Conservation (phyloP, 2,329 filamentous ascomycete species). For the Alternaria hordeiaustralica region DNA sequence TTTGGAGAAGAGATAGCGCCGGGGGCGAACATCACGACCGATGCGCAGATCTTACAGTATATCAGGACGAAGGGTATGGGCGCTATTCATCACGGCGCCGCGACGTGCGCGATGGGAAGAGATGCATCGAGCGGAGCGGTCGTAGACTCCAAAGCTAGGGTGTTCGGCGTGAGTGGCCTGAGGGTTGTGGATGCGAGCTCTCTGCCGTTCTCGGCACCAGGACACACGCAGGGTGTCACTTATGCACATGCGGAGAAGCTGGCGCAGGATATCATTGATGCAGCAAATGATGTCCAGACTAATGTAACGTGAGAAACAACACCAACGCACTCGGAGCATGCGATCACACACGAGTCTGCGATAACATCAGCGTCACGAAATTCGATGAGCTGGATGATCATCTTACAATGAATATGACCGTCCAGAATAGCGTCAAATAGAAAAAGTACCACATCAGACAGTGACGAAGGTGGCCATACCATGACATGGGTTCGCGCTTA, state of each 20-base stretch:
- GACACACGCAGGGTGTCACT: constrained; percentile 8
- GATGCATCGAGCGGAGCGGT: background rate
- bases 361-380: background rate
- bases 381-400: too few relatives aligned
- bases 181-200: constrained; percentile 9
- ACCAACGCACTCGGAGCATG: background rate
- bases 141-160: constrained; percentile 10
- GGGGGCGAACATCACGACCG: constrained; percentile 6
- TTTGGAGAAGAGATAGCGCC: constrained; percentile 10
- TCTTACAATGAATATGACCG: background rate
- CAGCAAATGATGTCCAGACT: background rate
- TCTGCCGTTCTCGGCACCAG: constrained; percentile 5
- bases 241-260: constrained; percentile 12
- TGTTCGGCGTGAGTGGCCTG: constrained; percentile 10
- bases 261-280: constrained; percentile 8
- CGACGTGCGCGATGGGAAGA: constrained; percentile 6
- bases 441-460: background rate
- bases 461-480: background rate
- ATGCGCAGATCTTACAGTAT: constrained; percentile 8
- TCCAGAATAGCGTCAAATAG: background rate
- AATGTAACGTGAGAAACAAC: background rate
- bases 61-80: constrained; percentile 7
- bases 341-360: background rate
- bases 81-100: constrained; percentile 6
- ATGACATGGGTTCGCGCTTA: background rate